Evolutionary conservation across 805 yeast genomes (phyloP).

Genomic region (Debaryomyces castellii): DNA sequence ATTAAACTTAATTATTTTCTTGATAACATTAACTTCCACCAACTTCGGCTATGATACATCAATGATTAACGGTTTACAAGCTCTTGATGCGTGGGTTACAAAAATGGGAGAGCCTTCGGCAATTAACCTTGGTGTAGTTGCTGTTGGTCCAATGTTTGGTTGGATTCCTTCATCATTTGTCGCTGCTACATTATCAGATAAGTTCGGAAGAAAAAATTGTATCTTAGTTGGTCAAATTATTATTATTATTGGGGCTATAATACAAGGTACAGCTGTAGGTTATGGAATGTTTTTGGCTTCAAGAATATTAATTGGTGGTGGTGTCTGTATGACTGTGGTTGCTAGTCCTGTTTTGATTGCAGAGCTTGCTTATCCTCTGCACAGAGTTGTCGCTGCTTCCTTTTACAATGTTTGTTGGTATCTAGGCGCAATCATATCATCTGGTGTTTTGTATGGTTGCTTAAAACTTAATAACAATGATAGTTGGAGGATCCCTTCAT

Average conservation of each 20-base stretch:
- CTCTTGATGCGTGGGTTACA: background rate
- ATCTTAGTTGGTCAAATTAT: constrained; percentile 48
- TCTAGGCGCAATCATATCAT: constrained; percentile 51
- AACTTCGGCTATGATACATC: constrained; percentile 50
- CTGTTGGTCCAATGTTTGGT: too few relatives aligned
- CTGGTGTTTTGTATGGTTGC: constrained; percentile 52
- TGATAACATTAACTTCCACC: constrained; percentile 46
- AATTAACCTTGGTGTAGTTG: too few relatives aligned
- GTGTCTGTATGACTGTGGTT: constrained; percentile 69
- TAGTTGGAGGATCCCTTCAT: too few relatives aligned
- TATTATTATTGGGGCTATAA: constrained; percentile 55
- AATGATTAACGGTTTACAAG: constrained; percentile 50
- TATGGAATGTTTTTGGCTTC: constrained; percentile 43
- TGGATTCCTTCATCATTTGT: too few relatives aligned
- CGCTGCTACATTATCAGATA: too few relatives aligned
- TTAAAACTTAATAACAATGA: constrained; percentile 13
- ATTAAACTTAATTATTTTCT: constrained; percentile 31
- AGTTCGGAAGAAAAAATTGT: constrained; percentile 10
- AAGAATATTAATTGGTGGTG: constrained; percentile 65
- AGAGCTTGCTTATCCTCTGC: too few relatives aligned
- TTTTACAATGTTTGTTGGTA: constrained; percentile 54
- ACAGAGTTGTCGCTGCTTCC: constrained; percentile 55
- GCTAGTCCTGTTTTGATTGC: too few relatives aligned
- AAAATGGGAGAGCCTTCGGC: too few relatives aligned
- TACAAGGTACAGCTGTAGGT: constrained; percentile 38